These are phyloP conservation scores for Scedosporium dehoogii DNA, from an alignment of 2,329 filamentous ascomycete species.

Conservation along the genomic window DNA sequence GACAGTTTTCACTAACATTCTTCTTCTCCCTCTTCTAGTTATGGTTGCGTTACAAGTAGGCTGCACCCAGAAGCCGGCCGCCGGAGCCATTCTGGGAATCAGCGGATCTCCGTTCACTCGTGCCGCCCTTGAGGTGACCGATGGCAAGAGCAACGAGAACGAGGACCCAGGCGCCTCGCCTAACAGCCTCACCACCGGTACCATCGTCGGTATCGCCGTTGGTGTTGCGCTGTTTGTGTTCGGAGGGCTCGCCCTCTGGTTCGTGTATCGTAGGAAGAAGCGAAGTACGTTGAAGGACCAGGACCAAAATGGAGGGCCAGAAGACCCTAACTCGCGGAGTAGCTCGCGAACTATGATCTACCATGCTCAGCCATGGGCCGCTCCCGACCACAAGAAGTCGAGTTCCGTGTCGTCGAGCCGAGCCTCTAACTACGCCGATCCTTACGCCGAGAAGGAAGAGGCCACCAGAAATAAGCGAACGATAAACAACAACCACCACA, in stretches of 20 bases:
- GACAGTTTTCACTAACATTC: constrained; percentile 10
- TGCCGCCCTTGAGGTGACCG: constrained; percentile 27
- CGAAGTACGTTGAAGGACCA: constrained; percentile 7
- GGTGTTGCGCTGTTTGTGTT: constrained; percentile 33
- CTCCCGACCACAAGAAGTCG: constrained; percentile 17
- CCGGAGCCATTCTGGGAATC: constrained; percentile 28
- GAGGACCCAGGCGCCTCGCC: constrained; percentile 16
- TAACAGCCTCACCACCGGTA: constrained; percentile 31
- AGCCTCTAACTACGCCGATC: constrained; percentile 23
- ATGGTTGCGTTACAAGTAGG: constrained; percentile 36
- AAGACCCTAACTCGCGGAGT: constrained; percentile 5
- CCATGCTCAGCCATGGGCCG: constrained; percentile 7
- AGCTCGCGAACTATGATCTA: constrained; percentile 4
- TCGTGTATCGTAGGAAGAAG: constrained; percentile 33
- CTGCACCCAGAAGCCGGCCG: constrained; percentile 31
- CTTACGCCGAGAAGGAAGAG: constrained; percentile 28
- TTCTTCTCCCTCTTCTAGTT: constrained; percentile 22
- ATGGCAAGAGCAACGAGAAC: constrained; percentile 16
- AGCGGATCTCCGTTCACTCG: constrained; percentile 32
- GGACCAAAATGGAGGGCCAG: background rate
- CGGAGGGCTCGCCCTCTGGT: constrained; percentile 31
- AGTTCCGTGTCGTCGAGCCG: constrained; percentile 9
- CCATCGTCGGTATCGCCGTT: constrained; percentile 43
- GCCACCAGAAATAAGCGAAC: background rate
- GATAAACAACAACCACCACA: background rate